Base-by-base conservation (phyloP, 345 rosid genomes). In the Eucalyptus erythrocorys region DNA sequence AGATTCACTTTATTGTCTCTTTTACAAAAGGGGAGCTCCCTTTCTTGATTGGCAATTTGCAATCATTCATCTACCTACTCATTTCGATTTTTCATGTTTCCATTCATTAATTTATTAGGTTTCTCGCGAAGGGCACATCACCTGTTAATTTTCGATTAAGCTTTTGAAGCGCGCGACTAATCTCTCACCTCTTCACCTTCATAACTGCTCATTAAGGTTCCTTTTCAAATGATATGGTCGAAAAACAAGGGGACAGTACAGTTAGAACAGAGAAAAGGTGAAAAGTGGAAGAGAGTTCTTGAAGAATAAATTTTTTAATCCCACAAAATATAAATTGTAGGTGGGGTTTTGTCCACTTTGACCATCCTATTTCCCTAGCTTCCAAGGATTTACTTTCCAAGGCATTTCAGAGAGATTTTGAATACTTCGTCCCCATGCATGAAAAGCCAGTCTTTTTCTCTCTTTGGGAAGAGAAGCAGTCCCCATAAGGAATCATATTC, bases 331-430 rank as follows among this genome's bases (percentile, higher is more conserved):
- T 6, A 76, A 76, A 76, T 21, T 37, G 7, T 76, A 3, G 14
- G 47, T 4, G 47, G 82, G 21, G 47, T 51, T 51, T 71, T 90
- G 90, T 89, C 92, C 45, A 37, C 82, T 76, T 76, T 45, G 53
- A 37, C 53, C 21, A 76, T 37, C 47, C 64, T 71, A 71, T 87
- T 86, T 48, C 87, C 87, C 71, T 88, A 87, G 40, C 87, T 86
- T 91, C 93, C 93, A 92, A 90, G 90, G 80, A 89, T 91, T 91
- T 91, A 88, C 92, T 92, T 92, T 92, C 92, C 92, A 84, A 92
- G 90, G 89, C 91, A 88, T 91, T 89, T 89, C 85, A 86, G 89
- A 86, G 89, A 91, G 92, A 92, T 87, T 88, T 90, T 87, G 91
- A 91, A 90, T n/a, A 71, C 49, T 40, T 92, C 90, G 92, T 89